Base-by-base conservation (phyloP, 306 rosid genomes). In the Castanopsis chinensis region DNA sequence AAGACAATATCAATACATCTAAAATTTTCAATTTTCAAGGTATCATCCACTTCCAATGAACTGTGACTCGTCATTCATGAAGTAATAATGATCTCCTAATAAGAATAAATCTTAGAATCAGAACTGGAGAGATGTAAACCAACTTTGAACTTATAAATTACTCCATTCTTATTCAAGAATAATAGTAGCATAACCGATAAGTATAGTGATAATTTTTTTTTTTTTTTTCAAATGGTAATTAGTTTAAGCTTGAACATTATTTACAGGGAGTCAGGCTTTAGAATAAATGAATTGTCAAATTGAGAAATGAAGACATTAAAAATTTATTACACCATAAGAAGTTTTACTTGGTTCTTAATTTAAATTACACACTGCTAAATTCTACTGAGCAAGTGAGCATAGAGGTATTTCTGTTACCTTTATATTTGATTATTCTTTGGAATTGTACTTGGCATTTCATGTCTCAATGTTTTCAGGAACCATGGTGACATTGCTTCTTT, bases 331-430 rank as follows among this genome's bases (percentile, higher is more conserved):
- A 52, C 8, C 82, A 65, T 76, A 89, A 81, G 81, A 96, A 91
- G 81, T 94, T 96, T 11, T 87, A 80, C 76, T 81, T 93, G 89
- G 89, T 96, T 74, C 97, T 93, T 83, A 96, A 96, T 83, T 88
- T 96, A 17, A 96, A 96, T 82, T 96, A 93, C 74, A 96, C 96
- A 3, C 73, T 96, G 32, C 82, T 93, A 55, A 91, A 93, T 79
- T 90, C 98, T 60, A 90, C 97, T 33, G 84, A 52, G 43, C 43
- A 37, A 33, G 35, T 33, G 6, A 33, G 54, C 90, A 91, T 13
- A 61, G 56, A 56, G 99, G 98, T 93, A 83, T 67, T 51, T 18
- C 13, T 78, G 56, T 73, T 45, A 64, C 23, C 65, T 25, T 32
- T 79, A 72, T 9, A 12, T 72, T 74, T 70, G 57, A 59, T 74